A percentile compares a stretch with the other conserved stretches of the same genome.
Conservation (phyloP, 1,284 basidiomycete genomes). For the Pseudozyma tsukubaensis region DNA sequence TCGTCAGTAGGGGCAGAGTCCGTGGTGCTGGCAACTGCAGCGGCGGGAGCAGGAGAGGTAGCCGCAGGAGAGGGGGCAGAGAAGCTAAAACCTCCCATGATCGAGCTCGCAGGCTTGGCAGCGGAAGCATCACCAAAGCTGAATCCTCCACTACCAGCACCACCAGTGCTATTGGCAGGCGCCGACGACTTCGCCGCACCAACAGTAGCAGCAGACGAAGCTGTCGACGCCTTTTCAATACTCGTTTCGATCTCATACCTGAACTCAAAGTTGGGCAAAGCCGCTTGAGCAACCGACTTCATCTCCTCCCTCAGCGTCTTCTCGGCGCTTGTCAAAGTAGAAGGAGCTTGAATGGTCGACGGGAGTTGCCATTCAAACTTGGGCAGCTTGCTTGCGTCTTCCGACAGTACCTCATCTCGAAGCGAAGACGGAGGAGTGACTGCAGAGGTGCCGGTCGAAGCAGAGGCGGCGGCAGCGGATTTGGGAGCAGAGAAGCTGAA, state of each 20-base stretch:
- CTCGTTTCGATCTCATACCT: slow-evolving; percentile 31
- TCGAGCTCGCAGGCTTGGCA: neutral
- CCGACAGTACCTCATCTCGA: slow-evolving; percentile 24
- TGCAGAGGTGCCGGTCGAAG: neutral
- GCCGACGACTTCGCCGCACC: neutral
- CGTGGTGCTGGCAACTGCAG: neutral
- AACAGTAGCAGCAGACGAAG: neutral
- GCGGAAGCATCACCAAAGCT: slow-evolving; percentile 1
- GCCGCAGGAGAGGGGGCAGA: slow-evolving; percentile 1
- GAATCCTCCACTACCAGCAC: slow-evolving; percentile 1
- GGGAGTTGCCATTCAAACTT: slow-evolving; percentile 30
- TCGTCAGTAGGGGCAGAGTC: slow-evolving; percentile 2
- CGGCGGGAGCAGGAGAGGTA: slow-evolving; percentile 1
- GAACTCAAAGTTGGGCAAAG: slow-evolving; percentile 45
- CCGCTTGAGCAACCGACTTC: slow-evolving; percentile 27
- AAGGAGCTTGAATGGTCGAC: neutral
- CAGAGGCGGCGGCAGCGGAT: neutral
- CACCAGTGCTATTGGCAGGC: neutral
- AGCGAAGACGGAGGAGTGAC: neutral
- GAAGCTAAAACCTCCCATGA: slow-evolving; percentile 28
- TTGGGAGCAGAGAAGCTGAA: slow-evolving; percentile 34
- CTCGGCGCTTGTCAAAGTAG: neutral
- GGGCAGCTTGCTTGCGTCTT: slow-evolving; percentile 31
- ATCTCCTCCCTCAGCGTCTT: slow-evolving; percentile 40
- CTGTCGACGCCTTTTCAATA: too few relatives aligned